Evolutionary conservation across 2,329 filamentous ascomycete genomes (phyloP), one percentile per base, ranked within the genome.

Genomic region (Pleurostoma richardsiae): DNA sequence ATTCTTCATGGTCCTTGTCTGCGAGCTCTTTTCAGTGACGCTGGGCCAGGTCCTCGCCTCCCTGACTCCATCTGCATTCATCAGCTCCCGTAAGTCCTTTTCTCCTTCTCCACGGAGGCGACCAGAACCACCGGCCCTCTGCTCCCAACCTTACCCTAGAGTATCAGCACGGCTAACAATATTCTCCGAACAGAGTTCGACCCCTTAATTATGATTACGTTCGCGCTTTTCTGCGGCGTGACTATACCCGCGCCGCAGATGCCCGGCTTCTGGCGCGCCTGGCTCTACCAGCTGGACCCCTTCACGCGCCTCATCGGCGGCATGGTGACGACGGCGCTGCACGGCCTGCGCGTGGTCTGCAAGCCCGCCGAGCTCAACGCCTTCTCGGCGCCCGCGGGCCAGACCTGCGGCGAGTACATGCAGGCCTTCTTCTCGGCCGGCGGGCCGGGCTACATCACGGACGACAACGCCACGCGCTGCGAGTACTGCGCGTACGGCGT

Each of bases 201-300:
- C 56, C 90, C 90, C 1, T 88, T 91, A 61, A 71, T 94, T 62
- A 84, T 90, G 65, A 88, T 94, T 62, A 82, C 85, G 49, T 92
- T 95, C 59, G 79, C 86, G 1, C 77, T 95, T 28, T 95, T 95
- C 80, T 95, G 88, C 59, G 90, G 90, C 65, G 90, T 95, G 51
- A 86, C 88, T 0, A 88, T 95, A 43, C 86, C 90, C 0, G 80
- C 83, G 39, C 79, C 84, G 0, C 82, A 88, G 64, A 95, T 95
- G 68, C 85, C 88, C 2, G 71, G 68, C 2, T 90, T 90, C 69
- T 94, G 87, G 86, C 78, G 84, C 31, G 74, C 78, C 2, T 94
- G 88, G 88, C 73, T 94, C 6, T 91, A 91, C 70, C 74, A 92
- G 64, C 80, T 95, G 11, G 83, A 90, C 59, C 89, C 89, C 3